Conservation (phyloP, 2,329 filamentous ascomycete genomes). For the Camillea tinctor region DNA sequence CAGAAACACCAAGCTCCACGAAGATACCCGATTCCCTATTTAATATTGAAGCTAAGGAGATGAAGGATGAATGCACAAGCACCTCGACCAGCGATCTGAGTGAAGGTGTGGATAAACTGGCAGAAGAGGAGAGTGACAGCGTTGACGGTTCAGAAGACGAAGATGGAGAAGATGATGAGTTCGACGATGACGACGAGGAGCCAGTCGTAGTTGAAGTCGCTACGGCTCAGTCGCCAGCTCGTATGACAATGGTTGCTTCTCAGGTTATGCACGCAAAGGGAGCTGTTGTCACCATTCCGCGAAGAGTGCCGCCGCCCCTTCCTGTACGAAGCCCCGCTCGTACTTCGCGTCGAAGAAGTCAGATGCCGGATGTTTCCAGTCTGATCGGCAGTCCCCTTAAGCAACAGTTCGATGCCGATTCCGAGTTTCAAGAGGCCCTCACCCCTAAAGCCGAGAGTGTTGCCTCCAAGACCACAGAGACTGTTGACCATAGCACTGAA, state of each 20-base stretch:
- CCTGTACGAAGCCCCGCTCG: constrained; percentile 74
- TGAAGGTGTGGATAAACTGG: constrained; percentile 30
- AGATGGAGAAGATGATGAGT: constrained; percentile 47
- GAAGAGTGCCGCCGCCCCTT: constrained; percentile 73
- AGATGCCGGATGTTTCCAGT: constrained; percentile 58
- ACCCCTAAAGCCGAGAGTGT: constrained; percentile 25
- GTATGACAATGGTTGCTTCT: constrained; percentile 59
- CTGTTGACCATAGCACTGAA: neutral
- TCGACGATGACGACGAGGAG: constrained; percentile 53
- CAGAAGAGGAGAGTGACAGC: constrained; percentile 38
- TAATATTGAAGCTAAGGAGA: constrained; percentile 5
- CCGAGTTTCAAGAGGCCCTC: constrained; percentile 20
- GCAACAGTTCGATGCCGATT: constrained; percentile 42
- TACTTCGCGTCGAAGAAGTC: constrained; percentile 50
- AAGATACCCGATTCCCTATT: constrained; percentile 11
- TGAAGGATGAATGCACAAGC: constrained; percentile 1
- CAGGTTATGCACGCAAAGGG: constrained; percentile 71
- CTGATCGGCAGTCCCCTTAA: constrained; percentile 51
- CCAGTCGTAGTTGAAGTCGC: constrained; percentile 69
- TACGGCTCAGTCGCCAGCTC: constrained; percentile 53
- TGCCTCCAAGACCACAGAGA: constrained; percentile 3
- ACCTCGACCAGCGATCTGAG: constrained; percentile 8
- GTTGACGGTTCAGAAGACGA: constrained; percentile 51
- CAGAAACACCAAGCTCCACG: constrained; percentile 16
- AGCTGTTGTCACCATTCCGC: constrained; percentile 80